Percentiles rank a stretch among this genome's conserved stretches.
These are phyloP conservation scores for Hypoxylon fuscum DNA, from an alignment of 495 filamentous ascomycete genomes.

Conservation along the genomic window DNA sequence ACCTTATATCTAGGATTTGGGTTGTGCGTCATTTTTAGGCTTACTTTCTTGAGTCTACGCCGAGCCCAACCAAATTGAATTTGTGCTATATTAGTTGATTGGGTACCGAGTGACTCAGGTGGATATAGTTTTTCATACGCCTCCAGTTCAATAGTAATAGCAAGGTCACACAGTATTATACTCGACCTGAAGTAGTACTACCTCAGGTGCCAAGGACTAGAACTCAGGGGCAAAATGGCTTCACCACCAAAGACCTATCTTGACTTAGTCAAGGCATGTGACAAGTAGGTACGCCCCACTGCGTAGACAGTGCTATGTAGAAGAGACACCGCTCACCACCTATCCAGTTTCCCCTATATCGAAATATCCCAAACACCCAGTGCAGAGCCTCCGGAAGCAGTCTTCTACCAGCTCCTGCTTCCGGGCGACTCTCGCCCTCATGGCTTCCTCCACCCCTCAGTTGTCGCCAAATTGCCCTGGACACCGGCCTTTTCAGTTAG, in stretches of 20 bases:
- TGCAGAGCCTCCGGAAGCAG: background rate
- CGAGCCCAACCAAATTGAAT: background rate
- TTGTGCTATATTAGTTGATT: background rate
- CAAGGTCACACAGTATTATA: too few relatives aligned
- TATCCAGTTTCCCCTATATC: conserved; percentile 25
- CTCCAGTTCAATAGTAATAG: too few relatives aligned
- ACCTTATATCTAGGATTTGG: background rate
- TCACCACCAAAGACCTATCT: conserved; percentile 17
- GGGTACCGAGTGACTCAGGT: background rate
- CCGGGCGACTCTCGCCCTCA: conserved; percentile 24
- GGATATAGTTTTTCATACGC: background rate
- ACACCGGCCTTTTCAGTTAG: conserved; percentile 44
- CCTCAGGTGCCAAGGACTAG: too few relatives aligned
- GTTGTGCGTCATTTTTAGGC: conserved; percentile 1
- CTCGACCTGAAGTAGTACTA: background rate
- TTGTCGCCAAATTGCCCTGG: conserved; percentile 52
- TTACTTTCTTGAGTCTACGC: background rate
- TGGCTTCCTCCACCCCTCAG: conserved; percentile 46
- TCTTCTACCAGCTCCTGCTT: conserved; percentile 25
- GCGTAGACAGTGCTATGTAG: background rate
- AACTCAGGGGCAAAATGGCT: conserved; percentile 9
- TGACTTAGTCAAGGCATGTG: conserved; percentile 14
- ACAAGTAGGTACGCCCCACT: conserved; percentile 9
- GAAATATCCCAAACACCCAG: conserved; percentile 9
- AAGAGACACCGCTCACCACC: conserved; percentile 1